Percentiles rank a stretch among this genome's conserved stretches.
phyloP scores from a whole-genome alignment of 106 monocot genomes.

The Dendrobium chrysotoxum region DNA sequence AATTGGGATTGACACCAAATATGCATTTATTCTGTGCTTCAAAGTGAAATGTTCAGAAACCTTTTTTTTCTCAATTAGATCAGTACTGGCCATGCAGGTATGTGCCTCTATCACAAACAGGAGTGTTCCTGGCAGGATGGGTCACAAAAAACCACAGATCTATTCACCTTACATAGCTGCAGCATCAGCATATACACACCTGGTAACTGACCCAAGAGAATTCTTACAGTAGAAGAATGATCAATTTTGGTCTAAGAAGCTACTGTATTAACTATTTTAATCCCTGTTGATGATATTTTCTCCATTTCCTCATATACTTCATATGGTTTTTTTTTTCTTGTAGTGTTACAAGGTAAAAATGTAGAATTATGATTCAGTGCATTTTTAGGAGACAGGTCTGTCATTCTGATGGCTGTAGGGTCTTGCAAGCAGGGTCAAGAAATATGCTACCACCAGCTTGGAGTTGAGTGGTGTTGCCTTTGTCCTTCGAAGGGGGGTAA shows the following conservation, averaged over 20 bases:
- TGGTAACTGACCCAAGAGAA: constrained; percentile 73
- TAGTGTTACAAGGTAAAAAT: constrained; percentile 1
- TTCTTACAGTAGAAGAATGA: constrained; percentile 35
- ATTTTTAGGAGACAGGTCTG: background rate
- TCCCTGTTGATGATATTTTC: background rate
- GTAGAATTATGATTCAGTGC: constrained; percentile 6
- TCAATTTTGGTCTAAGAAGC: background rate
- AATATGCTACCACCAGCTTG: background rate
- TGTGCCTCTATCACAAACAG: constrained; percentile 85
- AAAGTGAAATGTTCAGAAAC: background rate
- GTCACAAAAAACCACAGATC: constrained; percentile 88
- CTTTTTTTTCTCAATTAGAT: background rate
- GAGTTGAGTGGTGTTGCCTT: background rate
- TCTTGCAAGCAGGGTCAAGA: constrained; percentile 11
- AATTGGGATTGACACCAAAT: too few species aligned
- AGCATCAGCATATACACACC: constrained; percentile 81
- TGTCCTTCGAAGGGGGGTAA: background rate
- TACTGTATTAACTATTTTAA: background rate
- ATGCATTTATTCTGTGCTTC: too few species aligned
- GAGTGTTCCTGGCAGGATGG: constrained; percentile 90
- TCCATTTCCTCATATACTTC: background rate
- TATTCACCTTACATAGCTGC: constrained; percentile 93
- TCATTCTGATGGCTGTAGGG: constrained; percentile 4
- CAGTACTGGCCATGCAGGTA: constrained; percentile 39
- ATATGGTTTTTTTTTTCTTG: background rate